Evolutionary conservation across 371 early-diverging fungal species (phyloP).

Genomic region (Apophysomyces ossiformis): DNA sequence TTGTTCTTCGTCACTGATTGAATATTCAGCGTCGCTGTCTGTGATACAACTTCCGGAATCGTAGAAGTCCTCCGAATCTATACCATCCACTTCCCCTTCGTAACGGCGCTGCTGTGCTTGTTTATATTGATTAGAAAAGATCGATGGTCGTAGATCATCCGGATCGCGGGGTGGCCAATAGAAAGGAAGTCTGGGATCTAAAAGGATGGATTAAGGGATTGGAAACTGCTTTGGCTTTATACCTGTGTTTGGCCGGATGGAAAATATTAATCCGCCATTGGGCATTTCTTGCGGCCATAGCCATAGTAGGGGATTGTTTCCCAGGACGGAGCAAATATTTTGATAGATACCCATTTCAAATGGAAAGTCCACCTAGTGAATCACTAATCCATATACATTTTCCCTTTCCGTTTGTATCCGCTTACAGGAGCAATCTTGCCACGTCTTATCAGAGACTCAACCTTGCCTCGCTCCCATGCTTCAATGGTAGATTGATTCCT

Average conservation of each 20-base stretch:
- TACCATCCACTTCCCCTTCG: slow-evolving; percentile 14
- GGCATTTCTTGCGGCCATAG: slow-evolving; percentile 63
- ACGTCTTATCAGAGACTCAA: slow-evolving; percentile 67
- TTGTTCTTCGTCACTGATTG: slow-evolving; percentile 28
- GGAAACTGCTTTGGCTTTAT: slow-evolving; percentile 18
- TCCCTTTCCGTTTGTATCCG: background rate
- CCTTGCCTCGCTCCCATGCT: slow-evolving; percentile 80
- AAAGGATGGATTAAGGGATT: background rate
- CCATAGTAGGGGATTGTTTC: slow-evolving; percentile 72
- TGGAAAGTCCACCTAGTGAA: slow-evolving; percentile 72
- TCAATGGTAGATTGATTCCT: slow-evolving; percentile 97
- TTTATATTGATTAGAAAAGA: slow-evolving; percentile 30
- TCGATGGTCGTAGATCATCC: slow-evolving; percentile 28
- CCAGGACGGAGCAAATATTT: slow-evolving; percentile 84
- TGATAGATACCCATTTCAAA: slow-evolving; percentile 88
- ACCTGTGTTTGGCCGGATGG: slow-evolving; percentile 50
- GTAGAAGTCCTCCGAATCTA: slow-evolving; percentile 30
- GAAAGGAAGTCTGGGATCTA: slow-evolving; percentile 22
- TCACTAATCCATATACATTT: background rate
- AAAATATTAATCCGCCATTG: slow-evolving; percentile 77
- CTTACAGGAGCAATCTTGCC: slow-evolving; percentile 63
- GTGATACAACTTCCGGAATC: slow-evolving; percentile 46
- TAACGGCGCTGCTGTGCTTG: slow-evolving; percentile 33
- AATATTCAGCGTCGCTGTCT: slow-evolving; percentile 35
- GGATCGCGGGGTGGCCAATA: slow-evolving; percentile 36